These are phyloP conservation scores for Botrytis medusae DNA, from an alignment of 2,329 filamentous ascomycete genomes.

Conservation along the genomic window DNA sequence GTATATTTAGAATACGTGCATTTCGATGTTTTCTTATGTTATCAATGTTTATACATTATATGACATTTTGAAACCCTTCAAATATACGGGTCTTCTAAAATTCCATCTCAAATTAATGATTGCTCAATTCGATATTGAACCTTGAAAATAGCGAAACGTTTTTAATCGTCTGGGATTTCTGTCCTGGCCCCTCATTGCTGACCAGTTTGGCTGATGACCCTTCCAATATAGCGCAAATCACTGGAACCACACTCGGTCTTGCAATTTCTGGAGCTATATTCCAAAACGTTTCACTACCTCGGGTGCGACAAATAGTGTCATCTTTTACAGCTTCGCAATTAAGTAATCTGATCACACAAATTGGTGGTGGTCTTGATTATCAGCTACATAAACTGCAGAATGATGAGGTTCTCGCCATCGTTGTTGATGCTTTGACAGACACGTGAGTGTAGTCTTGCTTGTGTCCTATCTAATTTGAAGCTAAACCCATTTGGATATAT, in stretches of 20 bases:
- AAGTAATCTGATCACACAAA: not conserved
- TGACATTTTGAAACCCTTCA: too few species aligned
- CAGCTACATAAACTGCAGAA: not conserved
- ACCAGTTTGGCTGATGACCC: not conserved
- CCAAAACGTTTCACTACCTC: conserved; percentile 4
- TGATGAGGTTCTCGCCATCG: not conserved
- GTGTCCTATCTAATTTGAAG: not conserved
- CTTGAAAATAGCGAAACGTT: not conserved
- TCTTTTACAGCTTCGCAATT: not conserved
- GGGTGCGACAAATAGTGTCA: not conserved
- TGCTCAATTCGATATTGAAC: not conserved
- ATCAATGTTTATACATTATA: too few species aligned
- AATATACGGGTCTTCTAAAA: not conserved
- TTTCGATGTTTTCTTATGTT: not conserved
- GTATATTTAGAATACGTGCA: not conserved
- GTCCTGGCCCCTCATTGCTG: not conserved
- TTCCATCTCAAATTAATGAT: not conserved
- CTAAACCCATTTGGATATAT: conserved; percentile 7
- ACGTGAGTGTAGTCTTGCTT: not conserved
- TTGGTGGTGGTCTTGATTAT: not conserved
- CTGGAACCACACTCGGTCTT: conserved; percentile 9
- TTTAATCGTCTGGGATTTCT: not conserved
- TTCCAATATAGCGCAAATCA: conserved; percentile 7
- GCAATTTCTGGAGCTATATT: conserved; percentile 16
- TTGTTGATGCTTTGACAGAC: conserved; percentile 8